phyloP scores from a whole-genome alignment of 768 basidiomycete species.

The Tricholoma sp. region DNA sequence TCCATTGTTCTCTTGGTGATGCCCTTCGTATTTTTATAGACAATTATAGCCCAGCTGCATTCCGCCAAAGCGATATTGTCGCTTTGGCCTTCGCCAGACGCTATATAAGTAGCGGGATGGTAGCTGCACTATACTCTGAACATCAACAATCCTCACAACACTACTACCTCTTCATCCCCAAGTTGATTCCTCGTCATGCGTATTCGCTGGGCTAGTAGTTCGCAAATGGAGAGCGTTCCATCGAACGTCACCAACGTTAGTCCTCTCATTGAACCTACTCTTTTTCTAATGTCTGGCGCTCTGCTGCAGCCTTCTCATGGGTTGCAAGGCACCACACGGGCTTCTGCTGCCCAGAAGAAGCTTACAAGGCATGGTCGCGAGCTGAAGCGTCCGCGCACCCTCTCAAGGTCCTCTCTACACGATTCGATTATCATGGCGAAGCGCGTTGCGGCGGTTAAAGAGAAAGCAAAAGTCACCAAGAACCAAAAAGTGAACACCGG shows the following conservation, averaged over 20 bases:
- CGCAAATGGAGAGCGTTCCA: neutral
- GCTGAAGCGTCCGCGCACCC: neutral
- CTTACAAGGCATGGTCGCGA: neutral
- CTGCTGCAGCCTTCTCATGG: neutral
- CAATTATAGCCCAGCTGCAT: neutral
- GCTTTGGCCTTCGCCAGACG: neutral
- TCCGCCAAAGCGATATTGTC: neutral
- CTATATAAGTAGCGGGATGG: neutral
- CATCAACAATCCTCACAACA: neutral
- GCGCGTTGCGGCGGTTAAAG: slow-evolving; percentile 2
- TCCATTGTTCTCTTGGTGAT: neutral
- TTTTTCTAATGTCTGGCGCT: neutral
- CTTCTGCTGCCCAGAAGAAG: neutral
- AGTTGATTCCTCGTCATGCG: neutral
- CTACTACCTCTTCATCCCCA: neutral
- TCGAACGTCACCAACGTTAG: neutral
- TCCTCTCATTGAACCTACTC: neutral
- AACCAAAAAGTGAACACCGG: slow-evolving; percentile 20
- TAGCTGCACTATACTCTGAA: neutral
- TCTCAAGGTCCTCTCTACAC: neutral
- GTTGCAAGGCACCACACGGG: neutral
- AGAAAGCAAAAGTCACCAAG: slow-evolving; percentile 19
- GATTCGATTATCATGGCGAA: neutral
- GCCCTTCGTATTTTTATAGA: neutral
- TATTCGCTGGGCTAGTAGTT: slow-evolving; percentile 1